Evolutionary conservation across 2,329 filamentous ascomycete species (phyloP).

Genomic region (Pseudocercospora pini-densiflorae): DNA sequence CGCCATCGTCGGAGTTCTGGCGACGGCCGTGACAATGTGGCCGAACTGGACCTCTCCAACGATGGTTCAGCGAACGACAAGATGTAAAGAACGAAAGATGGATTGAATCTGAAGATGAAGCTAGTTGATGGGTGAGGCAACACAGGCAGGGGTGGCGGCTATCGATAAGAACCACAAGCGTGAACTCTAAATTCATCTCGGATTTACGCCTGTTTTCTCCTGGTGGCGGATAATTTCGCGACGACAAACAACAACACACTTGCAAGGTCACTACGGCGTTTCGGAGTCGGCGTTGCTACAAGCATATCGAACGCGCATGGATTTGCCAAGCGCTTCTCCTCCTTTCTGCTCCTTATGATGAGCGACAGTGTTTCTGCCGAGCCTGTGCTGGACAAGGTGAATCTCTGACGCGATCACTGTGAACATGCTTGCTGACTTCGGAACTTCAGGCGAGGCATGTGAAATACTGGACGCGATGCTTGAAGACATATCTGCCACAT

Average conservation of each 20-base stretch:
- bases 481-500: slow-evolving; percentile 78
- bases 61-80: neutral
- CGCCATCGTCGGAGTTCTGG: slow-evolving; percentile 19
- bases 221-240: neutral
- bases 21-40: neutral
- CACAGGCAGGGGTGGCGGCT: neutral
- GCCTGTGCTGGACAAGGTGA: slow-evolving; percentile 25
- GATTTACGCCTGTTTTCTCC: neutral
- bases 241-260: neutral
- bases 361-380: slow-evolving; percentile 14
- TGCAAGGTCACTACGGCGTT: slow-evolving; percentile 1
- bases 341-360: slow-evolving; percentile 5
- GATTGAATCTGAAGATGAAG: neutral
- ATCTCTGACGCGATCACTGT: slow-evolving; percentile 1
- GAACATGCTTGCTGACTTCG: slow-evolving; percentile 5
- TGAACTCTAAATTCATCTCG: neutral
- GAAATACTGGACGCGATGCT: slow-evolving; percentile 91
- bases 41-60: neutral
- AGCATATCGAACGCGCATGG: neutral
- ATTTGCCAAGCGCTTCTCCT: neutral
- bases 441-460: slow-evolving; percentile 60
- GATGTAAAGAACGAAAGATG: neutral
- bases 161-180: neutral
- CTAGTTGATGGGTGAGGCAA: neutral
- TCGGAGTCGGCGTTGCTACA: neutral